Base-by-base conservation (phyloP, 2,329 filamentous ascomycete genomes). In the Penicillium olsonii region DNA sequence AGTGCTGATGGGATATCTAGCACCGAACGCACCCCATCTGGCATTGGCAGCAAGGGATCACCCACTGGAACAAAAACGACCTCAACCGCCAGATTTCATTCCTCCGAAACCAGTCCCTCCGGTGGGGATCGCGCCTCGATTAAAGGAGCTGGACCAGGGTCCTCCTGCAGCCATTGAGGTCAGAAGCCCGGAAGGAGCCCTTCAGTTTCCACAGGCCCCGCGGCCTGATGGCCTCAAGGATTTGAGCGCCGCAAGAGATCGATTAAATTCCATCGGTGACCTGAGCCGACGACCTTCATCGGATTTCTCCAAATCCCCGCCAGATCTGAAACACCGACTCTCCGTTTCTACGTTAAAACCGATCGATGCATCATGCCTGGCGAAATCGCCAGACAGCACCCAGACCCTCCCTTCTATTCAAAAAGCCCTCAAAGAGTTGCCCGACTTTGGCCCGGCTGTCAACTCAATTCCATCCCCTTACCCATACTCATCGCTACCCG, bases 1-100 rank as follows among this genome's bases (percentile, higher is more conserved):
- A 59, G 84, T 89, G 56, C 77, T 92, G 68, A 78, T 92, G 55
- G 72, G 75, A 49, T 76, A 79, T 67, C 78, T 92, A 74, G 81
- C 77, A 64, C 83, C 84, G 62, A 83, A 84, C 63, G 76, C 77
- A 57, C 84, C 81, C 42, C 84, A 90, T 42, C 80, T 90, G 63
- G 84, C 85, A 73, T 72, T 56, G 66, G 35, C 72, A 63, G 86
- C 83, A 49, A 80, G 78, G 55, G 71, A 74, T 54, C 67, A 77
- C 56, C 76, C 81, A 18, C 73, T 88, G 44, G 44, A 52, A 42
- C 37, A 74, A 38, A 46, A 50, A 20, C 33, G 50, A 26, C 40
- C 31, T 3, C 31, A 33, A 6, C 50, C 41, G n/a, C 37, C 20
- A 1, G 52, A 48, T 26, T 46, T 45, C 17, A 22, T 33, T 35